Evolutionary conservation across 2,329 filamentous ascomycete genomes (phyloP), one percentile per base, ranked within the genome.

Genomic region (Phaeomoniella chlamydospora): DNA sequence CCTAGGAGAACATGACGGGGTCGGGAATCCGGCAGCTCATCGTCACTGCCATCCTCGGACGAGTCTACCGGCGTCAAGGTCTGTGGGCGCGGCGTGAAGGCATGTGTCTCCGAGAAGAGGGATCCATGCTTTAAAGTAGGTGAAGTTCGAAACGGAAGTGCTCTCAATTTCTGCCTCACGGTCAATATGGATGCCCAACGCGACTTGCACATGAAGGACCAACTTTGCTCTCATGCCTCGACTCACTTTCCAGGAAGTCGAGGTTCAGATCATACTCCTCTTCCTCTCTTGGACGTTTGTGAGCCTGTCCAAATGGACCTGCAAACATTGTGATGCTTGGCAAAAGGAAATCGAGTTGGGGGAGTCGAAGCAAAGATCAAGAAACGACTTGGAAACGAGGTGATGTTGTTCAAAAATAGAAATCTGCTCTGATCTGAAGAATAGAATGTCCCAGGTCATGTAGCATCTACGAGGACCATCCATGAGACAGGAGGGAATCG

Each of bases 31-130:
- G 33, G 31, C 39, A 26, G 32, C 18, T 22, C 33, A 35, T 34
- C 35, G 29, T 33, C 46, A 17, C 47, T 49, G 16, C 58, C 55
- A 16, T 58, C 51, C 15, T 56, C 53, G 6, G 52, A 57, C 1
- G 56, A 55, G 22, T 60, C 54, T 13, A 46, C 47, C 1, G 56
- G 55, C 2, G 54, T 60, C n/a, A 57, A 39, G 11, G 46, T 48
- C 18, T 51, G 47, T 18, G 9, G 41, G 41, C 5, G 37, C 29
- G 33, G 42, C 34, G 12, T 44, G 45, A 22, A 39, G 36, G 32
- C 30, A 26, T 26, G 22, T 26, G 22, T 32, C 35, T 48, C 44
- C 15, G 44, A 35, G 29, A 46, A 41, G 11, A 41, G 36, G 5
- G 37, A 35, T n/a, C 36, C 44, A 32, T 47, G 47, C 31, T 41